These are phyloP conservation scores for Arabis alpina DNA, from an alignment of 345 rosid species.

Conservation along the genomic window DNA sequence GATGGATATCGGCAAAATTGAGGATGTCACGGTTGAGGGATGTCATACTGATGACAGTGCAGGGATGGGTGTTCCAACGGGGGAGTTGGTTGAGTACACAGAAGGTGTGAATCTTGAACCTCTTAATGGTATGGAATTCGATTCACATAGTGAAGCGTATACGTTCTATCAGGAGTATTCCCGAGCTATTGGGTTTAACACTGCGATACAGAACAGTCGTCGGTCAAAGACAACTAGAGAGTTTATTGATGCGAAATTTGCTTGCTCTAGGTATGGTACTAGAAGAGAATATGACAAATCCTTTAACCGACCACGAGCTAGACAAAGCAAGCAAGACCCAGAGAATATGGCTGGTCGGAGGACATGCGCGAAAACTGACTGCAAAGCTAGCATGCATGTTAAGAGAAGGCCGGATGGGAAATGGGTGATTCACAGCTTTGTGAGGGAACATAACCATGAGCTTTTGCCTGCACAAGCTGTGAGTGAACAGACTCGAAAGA, in stretches of 20 bases:
- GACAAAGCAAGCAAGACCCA: conserved; percentile 64
- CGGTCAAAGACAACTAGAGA: conserved; percentile 67
- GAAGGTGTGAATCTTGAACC: conserved; percentile 63
- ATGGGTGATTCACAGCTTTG: conserved; percentile 72
- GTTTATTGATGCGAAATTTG: conserved; percentile 78
- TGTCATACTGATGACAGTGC: conserved; percentile 42
- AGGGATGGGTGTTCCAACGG: conserved; percentile 41
- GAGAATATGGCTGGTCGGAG: conserved; percentile 62
- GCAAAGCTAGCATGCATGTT: conserved; percentile 86
- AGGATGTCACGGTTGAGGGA: conserved; percentile 46
- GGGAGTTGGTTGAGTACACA: conserved; percentile 43
- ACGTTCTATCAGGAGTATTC: conserved; percentile 79
- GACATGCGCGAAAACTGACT: conserved; percentile 64
- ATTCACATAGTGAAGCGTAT: conserved; percentile 70
- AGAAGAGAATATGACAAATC: conserved; percentile 68
- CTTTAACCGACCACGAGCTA: conserved; percentile 58
- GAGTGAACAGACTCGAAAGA: conserved; percentile 71
- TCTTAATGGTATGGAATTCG: conserved; percentile 66
- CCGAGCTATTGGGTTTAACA: conserved; percentile 65
- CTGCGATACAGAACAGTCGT: conserved; percentile 73
- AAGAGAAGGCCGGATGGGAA: conserved; percentile 77
- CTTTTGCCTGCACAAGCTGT: conserved; percentile 81
- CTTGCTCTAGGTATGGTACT: conserved; percentile 76
- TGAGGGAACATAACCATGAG: conserved; percentile 76
- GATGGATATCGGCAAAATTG: conserved; percentile 45